Base-by-base conservation (phyloP, 306 rosid genomes). In the Crotalaria pallida region DNA sequence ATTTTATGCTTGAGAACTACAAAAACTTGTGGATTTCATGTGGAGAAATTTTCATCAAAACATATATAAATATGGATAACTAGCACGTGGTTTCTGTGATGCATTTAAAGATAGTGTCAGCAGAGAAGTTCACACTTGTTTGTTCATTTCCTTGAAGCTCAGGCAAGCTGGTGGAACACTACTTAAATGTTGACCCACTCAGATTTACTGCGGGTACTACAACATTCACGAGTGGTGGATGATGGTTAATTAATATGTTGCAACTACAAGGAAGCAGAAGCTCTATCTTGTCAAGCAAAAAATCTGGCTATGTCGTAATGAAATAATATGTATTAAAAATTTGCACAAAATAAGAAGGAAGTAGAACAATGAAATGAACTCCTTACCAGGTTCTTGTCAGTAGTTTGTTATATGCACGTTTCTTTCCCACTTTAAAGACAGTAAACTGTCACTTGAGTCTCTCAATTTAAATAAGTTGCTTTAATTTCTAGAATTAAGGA, bases 181-280 rank as follows among this genome's bases (percentile, higher is more conserved):
- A 51, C 72, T 61, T 77, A 19, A 77, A 69, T 61, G 33, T 77
- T 77, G 57, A 51, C 45, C 62, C 29, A 66, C 69, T 49, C 34
- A 10, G 56, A 24, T 48, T 61, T 31, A 59, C 38, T 71, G 49
- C 61, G 21, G 9, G 6, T 31, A 33, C 38, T 72, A 29, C 34
- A 29, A 5, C 11, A n/a, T 33, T 71, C 81, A 70, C 77, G 77
- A 53, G 77, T 53, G 71, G 62, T 22, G 67, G 68, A 70, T 33
- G 77, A 3, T 77, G 13, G 2, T 53, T 33, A 53, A 23, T 77
- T 63, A 77, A 77, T 71, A 52, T 48, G 27, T 19, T 16, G 3
- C 59, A 6, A 4, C 34, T 44, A 21, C 2, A 58, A 58, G 4
- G 10, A 26, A 11, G 45, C 45, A n/a, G n/a, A n/a, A n/a, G 10